Conservation (phyloP, 441 rosid species). For the Aquilaria agallochum region DNA sequence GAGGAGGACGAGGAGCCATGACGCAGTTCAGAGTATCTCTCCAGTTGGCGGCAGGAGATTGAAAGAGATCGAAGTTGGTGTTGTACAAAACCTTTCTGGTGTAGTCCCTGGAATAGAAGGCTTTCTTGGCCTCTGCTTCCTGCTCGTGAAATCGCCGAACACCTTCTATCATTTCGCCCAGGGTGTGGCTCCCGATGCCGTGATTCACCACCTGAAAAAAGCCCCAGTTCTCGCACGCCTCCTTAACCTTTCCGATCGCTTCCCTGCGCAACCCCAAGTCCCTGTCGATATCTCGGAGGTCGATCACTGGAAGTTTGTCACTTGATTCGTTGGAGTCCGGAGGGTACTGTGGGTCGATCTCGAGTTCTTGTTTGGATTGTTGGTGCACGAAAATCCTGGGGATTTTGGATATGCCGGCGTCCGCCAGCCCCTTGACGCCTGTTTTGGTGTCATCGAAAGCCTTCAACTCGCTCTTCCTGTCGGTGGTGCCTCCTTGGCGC, state of each 20-base stretch:
- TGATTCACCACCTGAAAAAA: slow-evolving; percentile 30
- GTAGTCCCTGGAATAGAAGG: slow-evolving; percentile 28
- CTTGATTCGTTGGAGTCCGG: background rate
- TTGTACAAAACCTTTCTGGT: slow-evolving; percentile 20
- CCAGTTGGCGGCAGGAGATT: slow-evolving; percentile 31
- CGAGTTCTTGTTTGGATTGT: background rate
- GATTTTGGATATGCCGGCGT: slow-evolving; percentile 27
- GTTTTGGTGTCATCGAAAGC: slow-evolving; percentile 40
- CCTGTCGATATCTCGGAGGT: slow-evolving; percentile 13
- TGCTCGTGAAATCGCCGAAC: slow-evolving; percentile 36
- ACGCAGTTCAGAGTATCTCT: slow-evolving; percentile 34
- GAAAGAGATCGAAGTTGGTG: slow-evolving; percentile 30
- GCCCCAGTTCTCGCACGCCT: slow-evolving; percentile 25
- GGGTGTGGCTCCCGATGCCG: slow-evolving; percentile 27
- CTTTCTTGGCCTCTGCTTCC: slow-evolving; percentile 26
- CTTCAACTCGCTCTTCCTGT: slow-evolving; percentile 27
- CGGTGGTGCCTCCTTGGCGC: slow-evolving; percentile 3
- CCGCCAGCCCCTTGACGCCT: slow-evolving; percentile 46
- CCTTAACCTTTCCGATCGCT: slow-evolving; percentile 5
- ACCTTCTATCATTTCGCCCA: slow-evolving; percentile 36
- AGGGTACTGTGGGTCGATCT: background rate
- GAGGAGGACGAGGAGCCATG: slow-evolving; percentile 40
- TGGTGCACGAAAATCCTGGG: slow-evolving; percentile 40
- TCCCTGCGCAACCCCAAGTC: slow-evolving; percentile 5
- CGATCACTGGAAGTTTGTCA: slow-evolving; percentile 17